These are phyloP conservation scores for Coemansia sp. DNA, from an alignment of 192 early-diverging fungal species.

Conservation along the genomic window DNA sequence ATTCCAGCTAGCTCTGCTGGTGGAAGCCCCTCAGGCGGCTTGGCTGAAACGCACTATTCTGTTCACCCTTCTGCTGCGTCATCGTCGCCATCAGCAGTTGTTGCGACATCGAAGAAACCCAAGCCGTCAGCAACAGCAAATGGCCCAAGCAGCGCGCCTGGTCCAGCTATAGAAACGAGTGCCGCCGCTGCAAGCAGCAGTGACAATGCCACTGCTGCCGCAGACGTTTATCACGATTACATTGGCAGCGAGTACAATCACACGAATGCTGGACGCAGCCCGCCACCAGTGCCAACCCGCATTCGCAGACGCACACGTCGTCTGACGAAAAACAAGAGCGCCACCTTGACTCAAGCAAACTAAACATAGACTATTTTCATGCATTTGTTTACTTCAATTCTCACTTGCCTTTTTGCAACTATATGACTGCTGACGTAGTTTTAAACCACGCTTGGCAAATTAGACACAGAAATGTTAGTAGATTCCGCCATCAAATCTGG, in stretches of 20 bases:
- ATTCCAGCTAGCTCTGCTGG: not conserved
- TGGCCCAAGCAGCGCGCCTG: no score
- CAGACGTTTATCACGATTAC: not conserved
- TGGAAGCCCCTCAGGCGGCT: not conserved
- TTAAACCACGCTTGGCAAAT: no score
- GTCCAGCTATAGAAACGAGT: no score
- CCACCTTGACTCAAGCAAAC: not conserved
- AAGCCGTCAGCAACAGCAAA: no score
- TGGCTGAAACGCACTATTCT: not conserved
- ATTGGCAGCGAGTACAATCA: not conserved
- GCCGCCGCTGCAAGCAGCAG: not conserved
- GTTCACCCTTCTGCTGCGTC: not conserved
- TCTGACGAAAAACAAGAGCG: slow-evolving; percentile 8
- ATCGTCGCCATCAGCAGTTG: not conserved
- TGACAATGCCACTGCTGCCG: not conserved
- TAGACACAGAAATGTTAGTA: not conserved
- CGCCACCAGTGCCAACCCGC: slow-evolving; percentile 2
- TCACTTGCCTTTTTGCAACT: no score
- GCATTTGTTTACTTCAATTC: not conserved
- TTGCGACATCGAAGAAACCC: not conserved
- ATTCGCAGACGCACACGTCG: slow-evolving; percentile 24
- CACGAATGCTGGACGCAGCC: slow-evolving; percentile 2
- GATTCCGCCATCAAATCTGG: not conserved
- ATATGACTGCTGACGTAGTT: no score
- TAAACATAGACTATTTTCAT: not conserved